phyloP scores from a whole-genome alignment of 2,329 filamentous ascomycete genomes.

The Leptosphaerulina australis region DNA sequence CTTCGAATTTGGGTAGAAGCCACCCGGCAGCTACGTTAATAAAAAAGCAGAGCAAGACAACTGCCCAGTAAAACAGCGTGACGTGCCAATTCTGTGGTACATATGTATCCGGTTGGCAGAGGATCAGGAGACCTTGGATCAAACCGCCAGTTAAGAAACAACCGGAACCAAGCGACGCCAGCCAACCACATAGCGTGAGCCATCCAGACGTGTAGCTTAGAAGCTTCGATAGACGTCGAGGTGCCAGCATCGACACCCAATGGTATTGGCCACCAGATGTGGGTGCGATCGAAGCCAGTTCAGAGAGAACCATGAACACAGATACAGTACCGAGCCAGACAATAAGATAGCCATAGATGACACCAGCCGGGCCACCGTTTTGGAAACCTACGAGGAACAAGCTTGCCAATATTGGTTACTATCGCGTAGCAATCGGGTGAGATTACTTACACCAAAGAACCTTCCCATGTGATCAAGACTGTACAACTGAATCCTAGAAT shows the following conservation, averaged over 20 bases:
- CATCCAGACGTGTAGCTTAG: constrained; percentile 54
- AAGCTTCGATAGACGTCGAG: constrained; percentile 43
- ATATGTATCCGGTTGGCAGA: constrained; percentile 49
- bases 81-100: constrained; percentile 55
- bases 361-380: constrained; percentile 40
- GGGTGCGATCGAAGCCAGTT: constrained; percentile 45
- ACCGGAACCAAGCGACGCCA: constrained; percentile 40
- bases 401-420: constrained; percentile 19
- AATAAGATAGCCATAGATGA: constrained; percentile 40
- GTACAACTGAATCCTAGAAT: constrained; percentile 39
- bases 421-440: neutral
- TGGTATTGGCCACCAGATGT: constrained; percentile 46
- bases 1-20: constrained; percentile 56
- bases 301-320: constrained; percentile 34
- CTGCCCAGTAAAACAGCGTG: constrained; percentile 56
- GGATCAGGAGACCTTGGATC: constrained; percentile 41
- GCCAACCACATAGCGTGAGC: constrained; percentile 51
- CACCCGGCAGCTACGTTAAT: constrained; percentile 55
- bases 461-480: constrained; percentile 40
- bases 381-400: constrained; percentile 27
- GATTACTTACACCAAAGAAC: constrained; percentile 28
- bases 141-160: constrained; percentile 36
- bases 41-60: constrained; percentile 47
- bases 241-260: constrained; percentile 51
- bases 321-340: constrained; percentile 40